Evolutionary conservation across 108 stramenopile genomes (phyloP).

Genomic region (Fragilariopsis cylindrus): DNA sequence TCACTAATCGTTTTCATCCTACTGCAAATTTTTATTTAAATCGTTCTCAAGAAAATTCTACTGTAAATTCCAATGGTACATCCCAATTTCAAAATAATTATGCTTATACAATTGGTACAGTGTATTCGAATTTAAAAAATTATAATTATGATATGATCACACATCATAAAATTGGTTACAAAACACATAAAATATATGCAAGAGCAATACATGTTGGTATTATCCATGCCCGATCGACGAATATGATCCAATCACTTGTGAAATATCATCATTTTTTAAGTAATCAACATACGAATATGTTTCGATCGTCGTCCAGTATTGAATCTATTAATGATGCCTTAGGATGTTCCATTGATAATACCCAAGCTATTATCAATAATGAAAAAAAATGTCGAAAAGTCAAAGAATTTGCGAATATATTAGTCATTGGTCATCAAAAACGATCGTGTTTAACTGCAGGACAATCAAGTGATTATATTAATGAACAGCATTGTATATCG

Average conservation of each 20-base stretch:
- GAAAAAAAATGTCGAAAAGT: constrained; percentile 7
- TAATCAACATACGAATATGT: too few species aligned
- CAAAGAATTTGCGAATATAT: constrained; percentile 10
- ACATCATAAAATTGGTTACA: constrained; percentile 3
- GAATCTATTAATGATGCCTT: background rate
- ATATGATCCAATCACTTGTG: constrained; percentile 8
- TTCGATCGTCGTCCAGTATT: too few species aligned
- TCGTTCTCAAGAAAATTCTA: too few species aligned
- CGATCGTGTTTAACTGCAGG: constrained; percentile 8
- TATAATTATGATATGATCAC: background rate
- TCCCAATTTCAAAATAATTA: background rate
- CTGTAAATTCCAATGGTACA: too few species aligned
- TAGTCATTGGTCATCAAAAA: constrained; percentile 17
- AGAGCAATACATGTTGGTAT: background rate
- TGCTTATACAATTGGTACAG: constrained; percentile 9
- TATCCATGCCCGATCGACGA: background rate
- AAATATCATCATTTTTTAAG: constrained; percentile 1
- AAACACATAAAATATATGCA: background rate
- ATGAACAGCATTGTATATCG: constrained; percentile 1
- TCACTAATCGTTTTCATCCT: constrained; percentile 13
- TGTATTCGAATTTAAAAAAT: background rate
- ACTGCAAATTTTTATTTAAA: constrained; percentile 8
- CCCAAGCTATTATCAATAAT: background rate
- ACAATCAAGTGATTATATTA: background rate
- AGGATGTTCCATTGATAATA: background rate